These are phyloP conservation scores for Circinella umbellata DNA, from an alignment of 371 early-diverging fungal genomes.

Conservation along the genomic window DNA sequence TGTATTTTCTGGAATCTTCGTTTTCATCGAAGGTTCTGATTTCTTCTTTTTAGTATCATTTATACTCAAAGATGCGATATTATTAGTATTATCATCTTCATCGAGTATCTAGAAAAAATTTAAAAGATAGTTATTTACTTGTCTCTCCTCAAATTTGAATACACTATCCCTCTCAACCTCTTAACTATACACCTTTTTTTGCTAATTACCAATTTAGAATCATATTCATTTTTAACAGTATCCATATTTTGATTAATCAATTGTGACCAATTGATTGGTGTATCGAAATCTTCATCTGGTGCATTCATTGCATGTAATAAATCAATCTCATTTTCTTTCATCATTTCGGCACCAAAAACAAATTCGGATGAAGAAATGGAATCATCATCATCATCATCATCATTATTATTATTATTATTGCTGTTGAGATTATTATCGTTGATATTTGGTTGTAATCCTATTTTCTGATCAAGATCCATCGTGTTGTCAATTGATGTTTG, in stretches of 20 bases:
- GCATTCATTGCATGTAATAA: slow-evolving; percentile 8
- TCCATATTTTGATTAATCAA: neutral
- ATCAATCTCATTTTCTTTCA: neutral
- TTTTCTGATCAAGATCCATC: too few relatives aligned
- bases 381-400: neutral
- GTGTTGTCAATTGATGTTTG: too few relatives aligned
- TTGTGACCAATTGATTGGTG: neutral
- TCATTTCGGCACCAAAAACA: neutral
- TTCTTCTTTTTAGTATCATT: neutral
- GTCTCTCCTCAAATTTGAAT: too few relatives aligned
- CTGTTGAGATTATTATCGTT: neutral
- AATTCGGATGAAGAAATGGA: slow-evolving; percentile 6
- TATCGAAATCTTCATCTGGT: neutral
- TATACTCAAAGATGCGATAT: neutral
- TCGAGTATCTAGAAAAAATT: neutral
- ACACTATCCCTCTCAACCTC: too few relatives aligned
- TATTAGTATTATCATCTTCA: neutral
- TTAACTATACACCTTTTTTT: neutral
- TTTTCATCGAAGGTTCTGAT: neutral
- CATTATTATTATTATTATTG: neutral
- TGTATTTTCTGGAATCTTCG: slow-evolving; percentile 1
- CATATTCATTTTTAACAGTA: neutral
- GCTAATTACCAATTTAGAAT: neutral
- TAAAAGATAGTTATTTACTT: too few relatives aligned
- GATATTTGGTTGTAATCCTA: too few relatives aligned